Evolutionary conservation across 192 early-diverging fungal genomes (phyloP), one percentile per base, ranked within the genome.

Genomic region (Rhizophagus sp.): DNA sequence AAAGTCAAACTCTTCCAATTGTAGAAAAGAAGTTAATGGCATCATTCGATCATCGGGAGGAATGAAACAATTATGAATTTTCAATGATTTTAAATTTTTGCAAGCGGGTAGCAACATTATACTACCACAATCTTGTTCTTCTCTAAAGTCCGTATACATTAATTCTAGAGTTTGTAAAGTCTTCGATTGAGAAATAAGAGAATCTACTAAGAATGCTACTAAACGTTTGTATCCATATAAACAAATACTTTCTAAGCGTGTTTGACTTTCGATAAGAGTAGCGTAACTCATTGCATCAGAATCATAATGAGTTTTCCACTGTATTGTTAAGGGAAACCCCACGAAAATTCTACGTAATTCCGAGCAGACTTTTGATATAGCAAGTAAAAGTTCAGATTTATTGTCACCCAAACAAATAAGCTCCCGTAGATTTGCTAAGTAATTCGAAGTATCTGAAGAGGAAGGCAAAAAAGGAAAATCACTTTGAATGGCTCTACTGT

Each of bases 1-100:
- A 64, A 24, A 64, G 63, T 64, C 63, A 27, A 64, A 64, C 63
- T 64, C 63, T 64, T 24, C 63, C n/a, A 64, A 27, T 64, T 27
- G 63, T 64, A 27, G 15, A 12, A 64, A 64, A 22, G 22, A 24
- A 24, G 63, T 64, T 27, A 64, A 19, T 7, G 22, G n/a, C 63
- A 64, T 64, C 8, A 64, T 22, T 64, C 25, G 22, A 9, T 64
- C n/a, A 64, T 64, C 25, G 0, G n/a, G 63, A 64, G 63, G 63
- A 64, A 64, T 64, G 8, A 27, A 64, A 27, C 63, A 64, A 27
- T 64, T 64, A 27, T 64, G 17, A 10, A 64, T 22, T 64, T 64
- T 64, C 63, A 64, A 24, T 10, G 63, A 64, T 64, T 24, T 64
- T 24, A 64, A 12, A 64, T 64, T 64, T 27, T 24, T 27, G 15